Percentiles rank a stretch among this genome's conserved stretches.
Conservation (phyloP, 805 yeast genomes). For the Wickerhamiella nectarea region DNA sequence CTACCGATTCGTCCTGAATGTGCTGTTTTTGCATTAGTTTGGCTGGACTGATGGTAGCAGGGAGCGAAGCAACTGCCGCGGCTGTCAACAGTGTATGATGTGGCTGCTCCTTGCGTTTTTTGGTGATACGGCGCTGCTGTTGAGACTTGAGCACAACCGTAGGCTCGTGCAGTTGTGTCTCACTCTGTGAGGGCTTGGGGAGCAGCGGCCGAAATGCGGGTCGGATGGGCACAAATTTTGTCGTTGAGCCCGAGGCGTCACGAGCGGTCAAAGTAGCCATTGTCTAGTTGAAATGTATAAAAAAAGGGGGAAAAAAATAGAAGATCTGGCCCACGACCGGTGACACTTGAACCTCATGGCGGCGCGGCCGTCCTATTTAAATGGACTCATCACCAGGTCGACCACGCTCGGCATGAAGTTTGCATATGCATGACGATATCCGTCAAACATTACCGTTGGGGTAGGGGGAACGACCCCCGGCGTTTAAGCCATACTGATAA, state of each 20-base stretch:
- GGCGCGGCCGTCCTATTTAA: conserved; percentile 5
- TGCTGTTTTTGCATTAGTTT: conserved; percentile 10
- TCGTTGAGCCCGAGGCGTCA: conserved; percentile 1
- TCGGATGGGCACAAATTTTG: conserved; percentile 23
- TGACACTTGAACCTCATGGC: not conserved
- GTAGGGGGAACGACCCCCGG: not conserved
- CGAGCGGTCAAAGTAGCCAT: conserved; percentile 9
- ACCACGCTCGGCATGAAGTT: not conserved
- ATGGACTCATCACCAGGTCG: conserved; percentile 8
- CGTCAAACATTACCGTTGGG: not conserved
- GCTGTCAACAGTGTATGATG: not conserved
- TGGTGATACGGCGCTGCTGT: conserved; percentile 3
- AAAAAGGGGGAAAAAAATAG: conserved; percentile 4
- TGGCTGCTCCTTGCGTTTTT: conserved; percentile 8
- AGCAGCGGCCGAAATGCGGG: conserved; percentile 27
- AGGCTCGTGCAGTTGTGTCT: conserved; percentile 7
- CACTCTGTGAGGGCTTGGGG: conserved; percentile 21
- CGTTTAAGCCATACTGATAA: not conserved
- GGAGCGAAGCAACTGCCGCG: conserved; percentile 7
- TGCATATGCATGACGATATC: conserved; percentile 10
- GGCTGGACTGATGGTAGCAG: conserved; percentile 12
- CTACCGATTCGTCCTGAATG: not conserved
- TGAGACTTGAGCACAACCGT: conserved; percentile 11
- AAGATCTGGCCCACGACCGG: conserved; percentile 6
- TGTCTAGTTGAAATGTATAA: not conserved